These are phyloP conservation scores for Carex scoparia DNA, from an alignment of 176 grass and related monocot species.

Conservation along the genomic window DNA sequence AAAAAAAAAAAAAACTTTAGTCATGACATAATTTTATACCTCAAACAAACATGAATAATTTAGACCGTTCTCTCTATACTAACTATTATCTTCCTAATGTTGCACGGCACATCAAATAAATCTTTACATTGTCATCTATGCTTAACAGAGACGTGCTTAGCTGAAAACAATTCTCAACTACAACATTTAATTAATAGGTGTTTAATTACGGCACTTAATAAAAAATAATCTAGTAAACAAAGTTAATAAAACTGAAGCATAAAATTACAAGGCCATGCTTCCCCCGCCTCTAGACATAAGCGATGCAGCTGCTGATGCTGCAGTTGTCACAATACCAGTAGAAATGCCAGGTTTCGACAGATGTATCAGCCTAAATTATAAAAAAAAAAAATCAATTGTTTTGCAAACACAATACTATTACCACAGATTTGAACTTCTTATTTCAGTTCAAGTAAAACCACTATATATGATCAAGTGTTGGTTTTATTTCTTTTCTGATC, in stretches of 20 bases:
- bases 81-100: too few relatives aligned
- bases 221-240: neutral
- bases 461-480: neutral
- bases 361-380: constrained; percentile 59
- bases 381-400: neutral
- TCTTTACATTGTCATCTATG: too few relatives aligned
- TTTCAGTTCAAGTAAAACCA: neutral
- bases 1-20: too few relatives aligned
- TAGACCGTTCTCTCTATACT: too few relatives aligned
- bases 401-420: too few relatives aligned
- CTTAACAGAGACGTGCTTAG: neutral
- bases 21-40: too few relatives aligned
- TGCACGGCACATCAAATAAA: too few relatives aligned
- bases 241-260: neutral
- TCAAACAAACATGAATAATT: too few relatives aligned
- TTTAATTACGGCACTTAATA: neutral
- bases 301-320: constrained; percentile 68
- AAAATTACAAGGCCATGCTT: constrained; percentile 39
- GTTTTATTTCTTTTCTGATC: neutral
- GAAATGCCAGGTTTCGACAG: constrained; percentile 77
- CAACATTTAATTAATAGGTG: neutral
- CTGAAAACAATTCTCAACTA: neutral
- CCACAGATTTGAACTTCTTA: neutral
- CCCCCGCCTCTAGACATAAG: constrained; percentile 68
- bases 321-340: constrained; percentile 70